Evolutionary conservation across 495 filamentous ascomycete genomes (phyloP).

Genomic region (Acidiella bohemica): DNA sequence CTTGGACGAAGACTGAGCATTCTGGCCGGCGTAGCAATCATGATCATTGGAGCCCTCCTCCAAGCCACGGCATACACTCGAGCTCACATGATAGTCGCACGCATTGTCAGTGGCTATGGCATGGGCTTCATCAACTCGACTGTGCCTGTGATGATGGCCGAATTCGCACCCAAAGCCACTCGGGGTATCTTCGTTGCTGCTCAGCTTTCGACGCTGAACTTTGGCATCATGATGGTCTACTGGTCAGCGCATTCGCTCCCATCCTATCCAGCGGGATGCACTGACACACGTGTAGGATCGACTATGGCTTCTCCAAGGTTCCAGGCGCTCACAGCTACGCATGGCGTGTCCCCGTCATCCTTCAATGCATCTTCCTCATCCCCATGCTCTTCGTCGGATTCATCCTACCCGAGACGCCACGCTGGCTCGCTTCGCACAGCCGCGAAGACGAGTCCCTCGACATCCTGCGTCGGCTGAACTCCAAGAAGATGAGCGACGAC

Average conservation of each 20-base stretch:
- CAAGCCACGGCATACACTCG: background rate
- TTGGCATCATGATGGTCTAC: background rate
- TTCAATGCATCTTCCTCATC: conserved; percentile 2
- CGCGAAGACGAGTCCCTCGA: background rate
- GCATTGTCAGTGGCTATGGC: background rate
- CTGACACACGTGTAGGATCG: too few relatives aligned
- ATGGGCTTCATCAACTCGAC: conserved; percentile 4
- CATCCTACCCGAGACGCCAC: conserved; percentile 1
- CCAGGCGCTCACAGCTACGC: background rate
- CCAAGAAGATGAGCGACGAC: background rate
- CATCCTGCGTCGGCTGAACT: background rate
- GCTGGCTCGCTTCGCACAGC: background rate
- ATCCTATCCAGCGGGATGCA: too few relatives aligned
- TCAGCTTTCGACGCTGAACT: background rate
- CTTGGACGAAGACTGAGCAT: background rate
- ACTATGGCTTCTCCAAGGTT: background rate
- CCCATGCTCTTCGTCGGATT: background rate
- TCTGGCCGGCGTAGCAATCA: background rate
- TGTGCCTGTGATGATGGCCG: conserved; percentile 1
- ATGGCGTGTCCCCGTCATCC: conserved; percentile 1
- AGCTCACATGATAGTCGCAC: background rate
- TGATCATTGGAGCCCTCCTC: background rate
- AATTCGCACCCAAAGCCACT: background rate
- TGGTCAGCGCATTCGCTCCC: background rate
- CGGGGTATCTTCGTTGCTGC: background rate